These are phyloP conservation scores for Pyrenochaeta sp. DNA, from an alignment of 2,329 filamentous ascomycete species.

Conservation along the genomic window DNA sequence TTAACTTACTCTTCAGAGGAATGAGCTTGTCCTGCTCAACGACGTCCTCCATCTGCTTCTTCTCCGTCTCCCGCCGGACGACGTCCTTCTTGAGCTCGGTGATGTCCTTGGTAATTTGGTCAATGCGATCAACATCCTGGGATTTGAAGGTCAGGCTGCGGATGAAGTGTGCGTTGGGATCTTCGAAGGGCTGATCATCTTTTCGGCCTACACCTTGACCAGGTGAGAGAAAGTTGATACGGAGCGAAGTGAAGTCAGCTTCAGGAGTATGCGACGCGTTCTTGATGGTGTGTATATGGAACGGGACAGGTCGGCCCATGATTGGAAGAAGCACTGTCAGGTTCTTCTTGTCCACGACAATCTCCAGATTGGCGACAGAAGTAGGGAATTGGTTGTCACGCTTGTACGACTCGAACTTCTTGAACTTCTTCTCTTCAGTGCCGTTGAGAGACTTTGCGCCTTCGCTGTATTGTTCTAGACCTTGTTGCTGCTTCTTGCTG, in stretches of 20 bases:
- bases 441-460: constrained; percentile 86
- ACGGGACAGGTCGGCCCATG: constrained; percentile 96
- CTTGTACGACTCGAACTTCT: constrained; percentile 99
- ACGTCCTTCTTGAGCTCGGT: constrained; percentile 95
- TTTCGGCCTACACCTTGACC: constrained; percentile 97
- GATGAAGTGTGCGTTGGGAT: constrained; percentile 93
- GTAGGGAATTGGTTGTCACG: constrained; percentile 91
- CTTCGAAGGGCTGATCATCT: constrained; percentile 97
- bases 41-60: constrained; percentile 99
- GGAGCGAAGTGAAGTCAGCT: constrained; percentile 89
- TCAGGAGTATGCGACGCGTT: constrained; percentile 98
- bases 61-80: constrained; percentile 92
- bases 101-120: constrained; percentile 90
- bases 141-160: constrained; percentile 95
- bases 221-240: constrained; percentile 96
- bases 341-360: constrained; percentile 91
- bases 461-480: constrained; percentile 84
- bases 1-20: constrained; percentile 84
- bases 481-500: constrained; percentile 87
- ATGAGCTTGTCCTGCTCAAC: constrained; percentile 98
- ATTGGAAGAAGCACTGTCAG: constrained; percentile 91
- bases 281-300: constrained; percentile 98
- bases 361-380: constrained; percentile 83
- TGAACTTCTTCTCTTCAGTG: constrained; percentile 96
- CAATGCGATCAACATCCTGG: constrained; percentile 85